A percentile compares a stretch with the other conserved stretches of the same genome.
Conservation (phyloP, 177 flowering plant genomes). For the Tripterygium wilfordii region DNA sequence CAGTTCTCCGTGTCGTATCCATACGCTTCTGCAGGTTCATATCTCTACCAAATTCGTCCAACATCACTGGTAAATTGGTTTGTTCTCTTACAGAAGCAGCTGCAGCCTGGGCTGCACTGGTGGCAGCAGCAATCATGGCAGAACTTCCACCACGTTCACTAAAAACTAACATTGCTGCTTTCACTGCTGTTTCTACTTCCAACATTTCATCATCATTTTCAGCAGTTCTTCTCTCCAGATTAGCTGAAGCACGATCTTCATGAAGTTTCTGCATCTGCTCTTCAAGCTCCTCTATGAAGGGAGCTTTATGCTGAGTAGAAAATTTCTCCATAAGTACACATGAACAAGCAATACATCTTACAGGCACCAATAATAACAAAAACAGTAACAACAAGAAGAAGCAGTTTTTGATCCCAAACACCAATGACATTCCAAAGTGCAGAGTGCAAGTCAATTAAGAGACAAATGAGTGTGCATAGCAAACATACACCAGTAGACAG, state of each 20-base stretch:
- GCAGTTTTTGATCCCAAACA: neutral
- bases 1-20: conserved; percentile 67
- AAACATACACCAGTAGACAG: too few species aligned
- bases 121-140: conserved; percentile 42
- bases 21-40: conserved; percentile 69
- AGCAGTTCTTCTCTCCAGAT: conserved; percentile 67
- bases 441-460: too few species aligned
- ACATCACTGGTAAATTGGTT: conserved; percentile 52
- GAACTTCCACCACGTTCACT: conserved; percentile 47
- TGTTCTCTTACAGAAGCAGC: conserved; percentile 40
- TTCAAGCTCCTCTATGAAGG: conserved; percentile 91
- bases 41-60: conserved; percentile 96
- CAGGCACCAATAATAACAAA: neutral
- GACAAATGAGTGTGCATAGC: too few species aligned
- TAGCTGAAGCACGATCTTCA: conserved; percentile 72
- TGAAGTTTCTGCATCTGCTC: conserved; percentile 86
- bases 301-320: conserved; percentile 72
- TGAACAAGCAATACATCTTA: neutral
- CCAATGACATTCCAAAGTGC: too few species aligned
- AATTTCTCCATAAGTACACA: neutral
- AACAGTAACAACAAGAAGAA: neutral
- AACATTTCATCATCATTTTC: conserved; percentile 80
- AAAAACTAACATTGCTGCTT: conserved; percentile 65
- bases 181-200: conserved; percentile 72
- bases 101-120: conserved; percentile 67